Evolutionary conservation across 225 moss, liverwort and hornwort genomes (phyloP), one percentile per base, ranked within the genome.

Genomic region (Asterella californica): DNA sequence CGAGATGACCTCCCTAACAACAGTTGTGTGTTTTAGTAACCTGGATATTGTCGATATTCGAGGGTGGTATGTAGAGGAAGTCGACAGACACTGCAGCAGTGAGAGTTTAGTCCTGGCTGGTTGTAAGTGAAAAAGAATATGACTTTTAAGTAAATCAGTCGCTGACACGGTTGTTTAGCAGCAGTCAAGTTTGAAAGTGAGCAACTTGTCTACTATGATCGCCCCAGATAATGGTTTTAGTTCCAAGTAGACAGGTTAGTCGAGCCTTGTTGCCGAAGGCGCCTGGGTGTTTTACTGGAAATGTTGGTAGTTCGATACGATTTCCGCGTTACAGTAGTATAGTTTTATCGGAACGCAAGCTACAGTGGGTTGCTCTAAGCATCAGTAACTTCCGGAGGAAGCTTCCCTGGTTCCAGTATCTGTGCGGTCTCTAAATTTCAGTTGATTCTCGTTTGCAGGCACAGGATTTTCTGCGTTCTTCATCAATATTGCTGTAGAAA

Each of bases 401-500:
- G 15, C 37, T n/a, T 48, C 9, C 15, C 9, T 15, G n/a, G n/a
- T 57, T 5, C 17, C 57, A 21, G 57, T 21, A 4, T 46, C 21
- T n/a, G 47, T 5, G 61, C 25, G n/a, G n/a, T 47, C 38, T 71
- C 27, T 71, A 48, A 37, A 25, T 27, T 14, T 19, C 47, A n/a
- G 47, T 9, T 71, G 46, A 2, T 48, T n/a, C 36, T 47, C 27
- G 10, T 34, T 75, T 78, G 78, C 93, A 97, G 96, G 87, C 81
- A 99, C 99, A 81, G 99, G 99, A 60, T 93, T 95, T 80, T 95
- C 99, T 49, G 99, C 99, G 27, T 99, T 99, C 86, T 93, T 99
- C 70, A 99, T 99, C 90, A 99, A 99, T 81, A 92, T 99, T 86
- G 92, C 91, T 22, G 99, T 99, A 73, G 99, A 99, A 81, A 99